A percentile compares a stretch with the other conserved stretches of the same genome.
These are phyloP conservation scores for Mycotypha africana DNA, from an alignment of 371 early-diverging fungal genomes.

Conservation along the genomic window DNA sequence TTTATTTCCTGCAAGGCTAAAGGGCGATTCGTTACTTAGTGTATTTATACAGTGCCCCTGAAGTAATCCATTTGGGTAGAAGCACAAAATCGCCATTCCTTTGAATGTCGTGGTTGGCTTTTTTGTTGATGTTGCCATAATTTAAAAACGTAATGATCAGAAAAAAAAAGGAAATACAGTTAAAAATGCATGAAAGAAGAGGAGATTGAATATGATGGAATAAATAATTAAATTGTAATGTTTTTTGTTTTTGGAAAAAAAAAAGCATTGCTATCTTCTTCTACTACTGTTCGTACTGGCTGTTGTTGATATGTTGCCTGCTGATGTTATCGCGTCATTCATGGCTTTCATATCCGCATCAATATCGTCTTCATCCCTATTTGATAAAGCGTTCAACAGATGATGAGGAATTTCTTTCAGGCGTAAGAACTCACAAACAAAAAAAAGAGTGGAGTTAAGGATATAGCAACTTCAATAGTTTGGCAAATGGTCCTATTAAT, in stretches of 20 bases:
- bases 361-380: constrained; percentile 4
- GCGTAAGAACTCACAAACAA: neutral
- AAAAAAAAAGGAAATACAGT: constrained; percentile 1
- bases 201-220: too few species aligned
- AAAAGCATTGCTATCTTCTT: neutral
- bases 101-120: constrained; percentile 9
- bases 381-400: constrained; percentile 2
- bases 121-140: too few species aligned
- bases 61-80: constrained; percentile 8
- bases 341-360: constrained; percentile 17
- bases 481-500: too few species aligned
- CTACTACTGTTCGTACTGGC: neutral
- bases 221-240: too few species aligned
- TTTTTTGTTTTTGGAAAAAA: too few species aligned
- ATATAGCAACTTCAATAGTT: too few species aligned
- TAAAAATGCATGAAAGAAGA: too few species aligned
- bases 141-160: neutral
- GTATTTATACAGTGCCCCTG: constrained; percentile 11
- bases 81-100: constrained; percentile 18
- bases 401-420: constrained; percentile 5
- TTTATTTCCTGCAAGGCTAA: constrained; percentile 8
- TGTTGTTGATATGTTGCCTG: too few species aligned
- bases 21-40: constrained; percentile 1
- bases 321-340: too few species aligned
- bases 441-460: constrained; percentile 4